Evolutionary conservation across 1,284 basidiomycete genomes (phyloP).

Genomic region (Leccinum subatratum): DNA sequence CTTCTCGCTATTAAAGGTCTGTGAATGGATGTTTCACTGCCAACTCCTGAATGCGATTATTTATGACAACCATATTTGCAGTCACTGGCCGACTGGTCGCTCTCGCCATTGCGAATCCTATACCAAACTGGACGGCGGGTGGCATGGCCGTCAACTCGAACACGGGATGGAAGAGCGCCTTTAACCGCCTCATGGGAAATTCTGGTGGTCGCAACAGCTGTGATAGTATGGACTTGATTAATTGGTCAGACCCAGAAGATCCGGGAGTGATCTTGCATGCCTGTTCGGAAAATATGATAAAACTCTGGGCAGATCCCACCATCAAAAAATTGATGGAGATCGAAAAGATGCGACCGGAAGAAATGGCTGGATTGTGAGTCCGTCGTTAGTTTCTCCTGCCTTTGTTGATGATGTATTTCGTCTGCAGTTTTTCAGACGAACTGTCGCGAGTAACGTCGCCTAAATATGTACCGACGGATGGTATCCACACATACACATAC

Average conservation of each 20-base stretch:
- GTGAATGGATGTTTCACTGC: too few species aligned
- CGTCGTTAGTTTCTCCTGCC: not conserved
- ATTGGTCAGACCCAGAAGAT: slow-evolving; percentile 40
- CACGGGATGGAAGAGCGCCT: slow-evolving; percentile 28
- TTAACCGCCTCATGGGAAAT: slow-evolving; percentile 26
- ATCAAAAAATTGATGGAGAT: slow-evolving; percentile 31
- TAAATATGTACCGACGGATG: slow-evolving; percentile 43
- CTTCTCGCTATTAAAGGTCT: too few species aligned
- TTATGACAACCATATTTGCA: too few species aligned
- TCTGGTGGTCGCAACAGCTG: slow-evolving; percentile 24
- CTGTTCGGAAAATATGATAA: slow-evolving; percentile 37
- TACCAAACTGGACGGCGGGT: too few species aligned
- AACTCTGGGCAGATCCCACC: slow-evolving; percentile 35
- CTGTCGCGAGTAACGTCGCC: slow-evolving; percentile 40
- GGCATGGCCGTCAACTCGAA: slow-evolving; percentile 27
- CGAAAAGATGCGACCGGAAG: slow-evolving; percentile 37
- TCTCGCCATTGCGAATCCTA: too few species aligned
- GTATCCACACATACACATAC: slow-evolving; percentile 21
- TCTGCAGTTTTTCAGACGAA: slow-evolving; percentile 41
- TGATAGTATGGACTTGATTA: slow-evolving; percentile 30
- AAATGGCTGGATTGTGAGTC: slow-evolving; percentile 39
- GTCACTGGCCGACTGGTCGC: too few species aligned
- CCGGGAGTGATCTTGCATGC: slow-evolving; percentile 35
- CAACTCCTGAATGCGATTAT: too few species aligned
- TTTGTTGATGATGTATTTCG: slow-evolving; percentile 3